Evolutionary conservation across 179 eudicot species (phyloP).

Genomic region (Patellifolia procumbens): DNA sequence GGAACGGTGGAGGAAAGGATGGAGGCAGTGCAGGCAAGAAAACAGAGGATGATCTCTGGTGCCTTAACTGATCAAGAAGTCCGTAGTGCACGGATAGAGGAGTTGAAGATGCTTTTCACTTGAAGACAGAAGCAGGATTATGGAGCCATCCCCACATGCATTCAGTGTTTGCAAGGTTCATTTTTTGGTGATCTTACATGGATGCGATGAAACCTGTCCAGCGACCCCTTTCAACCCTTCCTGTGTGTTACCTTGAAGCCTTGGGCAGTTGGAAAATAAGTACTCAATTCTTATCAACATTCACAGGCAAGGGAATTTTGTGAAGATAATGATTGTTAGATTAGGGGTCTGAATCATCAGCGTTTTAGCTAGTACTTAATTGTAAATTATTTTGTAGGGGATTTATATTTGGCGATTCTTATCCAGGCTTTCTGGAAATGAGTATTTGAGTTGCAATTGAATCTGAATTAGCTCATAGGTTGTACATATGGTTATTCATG

Average conservation of each 20-base stretch:
- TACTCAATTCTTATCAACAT: neutral
- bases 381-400: neutral
- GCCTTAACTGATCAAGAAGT: conserved; percentile 98
- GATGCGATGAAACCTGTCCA: neutral
- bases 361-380: neutral
- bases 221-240: neutral
- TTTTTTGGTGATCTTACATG: conserved; percentile 7
- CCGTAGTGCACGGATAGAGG: conserved; percentile 86
- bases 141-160: neutral
- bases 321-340: neutral
- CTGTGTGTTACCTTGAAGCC: neutral
- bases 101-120: conserved; percentile 94
- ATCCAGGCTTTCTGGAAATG: neutral
- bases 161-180: neutral
- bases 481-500: conserved; percentile 13
- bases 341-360: neutral
- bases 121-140: conserved; percentile 15
- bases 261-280: neutral
- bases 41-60: conserved; percentile 93
- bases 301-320: neutral
- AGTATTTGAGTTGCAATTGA: neutral
- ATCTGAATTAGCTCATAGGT: conserved; percentile 7
- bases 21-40: conserved; percentile 98
- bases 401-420: neutral
- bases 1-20: conserved; percentile 97